Base-by-base conservation (phyloP, 1,139 yeast species). In the Candida sanyaensis region DNA sequence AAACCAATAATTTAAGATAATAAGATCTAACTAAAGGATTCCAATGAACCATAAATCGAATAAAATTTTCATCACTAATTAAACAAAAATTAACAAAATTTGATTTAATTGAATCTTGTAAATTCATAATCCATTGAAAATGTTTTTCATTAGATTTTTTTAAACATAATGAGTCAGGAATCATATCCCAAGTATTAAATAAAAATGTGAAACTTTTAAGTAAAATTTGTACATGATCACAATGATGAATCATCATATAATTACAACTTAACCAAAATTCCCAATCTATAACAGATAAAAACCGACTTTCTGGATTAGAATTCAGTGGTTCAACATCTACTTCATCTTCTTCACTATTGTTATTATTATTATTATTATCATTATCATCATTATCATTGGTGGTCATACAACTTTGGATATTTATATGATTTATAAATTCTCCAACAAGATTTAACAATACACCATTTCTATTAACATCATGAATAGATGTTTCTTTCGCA, bases 1-100 rank as follows among this genome's bases (percentile, higher is more conserved):
- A 89, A 45, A 88, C 74, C 13, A 89, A 54, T 29, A 89, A 70
- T 45, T 91, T 73, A 44, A 82, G 72, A 62, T 84, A 89, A 58
- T 84, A 86, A 2, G 86, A 78, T 40, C 96, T 73, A 13, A 88
- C 83, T 29, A 88, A 65, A 2, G 96, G 92, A 56, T 84, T 81
- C 90, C 96, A 89, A 64, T 89, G 96, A 41, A 84, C 78, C 57
- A 88, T 83, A 51, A 81, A 80, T 40, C 75, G 69, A 41, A 65
- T 64, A 83, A 89, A 86, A 43, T 69, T 67, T 1, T 64, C 61
- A 5, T 70, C 64, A 3, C 79, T 71, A 9, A 84, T 66, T 28
- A 87, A 62, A 13, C 39, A 36, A 86, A 88, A 86, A 32, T 67
- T 63, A 26, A 80, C 73, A 56, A 84, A 71, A 54, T 74, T 73